Evolutionary conservation across 768 basidiomycete species (phyloP), one percentile per base, ranked within the genome.

Genomic region (Russula dissimulans): DNA sequence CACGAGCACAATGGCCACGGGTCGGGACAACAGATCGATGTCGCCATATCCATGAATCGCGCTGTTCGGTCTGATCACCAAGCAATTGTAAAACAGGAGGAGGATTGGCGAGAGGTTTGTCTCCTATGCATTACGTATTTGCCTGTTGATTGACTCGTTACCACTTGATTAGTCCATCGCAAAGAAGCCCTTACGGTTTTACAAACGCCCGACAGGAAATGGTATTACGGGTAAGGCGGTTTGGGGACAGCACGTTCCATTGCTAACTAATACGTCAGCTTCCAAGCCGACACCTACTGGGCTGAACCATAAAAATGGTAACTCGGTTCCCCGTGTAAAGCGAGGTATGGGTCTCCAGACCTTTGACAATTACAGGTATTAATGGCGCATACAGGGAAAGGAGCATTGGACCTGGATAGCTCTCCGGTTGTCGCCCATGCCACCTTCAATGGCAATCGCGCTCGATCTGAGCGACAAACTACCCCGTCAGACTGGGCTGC

Each of bases 61-160:
- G 26, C 45, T 5, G 36, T 15, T n/a, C 42, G 1, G 15, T 44
- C 29, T 12, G 48, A 26, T 5, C 48, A 15, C 43, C 49, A 61
- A 26, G n/a, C 10, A n/a, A 12, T 36, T n/a, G n/a, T 43, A 51
- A 26, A 45, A 15, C 56, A 47, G 22, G 22, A 2, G 26, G 56
- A 39, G 5, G 45, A 53, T 15, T 61, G 60, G 60, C 60, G 56
- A 48, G 42, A 61, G 56, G 60, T 61, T 12, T 17, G 44, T 44
- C 22, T 36, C n/a, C 18, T 2, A 9, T 14, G 9, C 7, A 46
- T 15, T 47, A 4, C 14, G 31, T 31, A 3, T 6, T 7, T 18
- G 7, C 11, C 18, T 53, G 17, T n/a, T 57, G 22, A 61, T 8
- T 12, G 14, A 0, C 53, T n/a, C 10, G 42, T 39, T 29, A 2